Evolutionary conservation across 2,329 filamentous ascomycete species (phyloP), one percentile per base, ranked within the genome.

Genomic region (Diaporthe aspalathi): DNA sequence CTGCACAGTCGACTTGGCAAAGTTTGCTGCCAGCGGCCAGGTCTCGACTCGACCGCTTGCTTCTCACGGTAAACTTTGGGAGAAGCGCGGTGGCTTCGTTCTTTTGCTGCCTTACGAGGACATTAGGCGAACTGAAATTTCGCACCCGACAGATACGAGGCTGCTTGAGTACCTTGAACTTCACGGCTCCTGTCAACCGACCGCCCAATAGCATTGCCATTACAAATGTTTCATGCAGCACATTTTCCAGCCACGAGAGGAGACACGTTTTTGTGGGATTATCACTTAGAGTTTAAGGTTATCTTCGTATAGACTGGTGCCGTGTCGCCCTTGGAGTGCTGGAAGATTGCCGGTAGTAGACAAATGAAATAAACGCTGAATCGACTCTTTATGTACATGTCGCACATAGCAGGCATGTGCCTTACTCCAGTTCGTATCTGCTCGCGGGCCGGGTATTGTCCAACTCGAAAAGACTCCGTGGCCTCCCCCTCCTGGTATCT

Each of bases 371-470:
- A n/a, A 65, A 50, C 60, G 60, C 60, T 50, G 20, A 50, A 22
- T 38, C 29, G n/a, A 38, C n/a, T 65, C n/a, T 38, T 24, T 50
- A 65, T 65, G 22, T 65, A 65, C 60, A 65, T 50, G 43, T 20
- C 49, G 27, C n/a, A 24, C 20, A 4, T 17, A 49, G 45, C 60
- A 65, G 27, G 20, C 24, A 9, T 7, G 20, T 65, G 45, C 17
- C 12, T 65, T 14, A 65, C 50, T 65, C 60, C 40, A 65, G 60
- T 14, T 65, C 60, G 24, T 65, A 65, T 65, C 60, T 65, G 60
- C 60, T 65, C 60, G 12, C 6, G 14, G 45, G 60, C 16, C 45
- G 43, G 60, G 60, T 50, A 50, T 63, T 63, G 7, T 63, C 60
- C 60, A 65, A 65, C n/a, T 65, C 60, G 14, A 38, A 38, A 32